These are phyloP conservation scores for Zygosaccharomyces gambellarensis DNA, from an alignment of 805 yeast species.

Conservation along the genomic window DNA sequence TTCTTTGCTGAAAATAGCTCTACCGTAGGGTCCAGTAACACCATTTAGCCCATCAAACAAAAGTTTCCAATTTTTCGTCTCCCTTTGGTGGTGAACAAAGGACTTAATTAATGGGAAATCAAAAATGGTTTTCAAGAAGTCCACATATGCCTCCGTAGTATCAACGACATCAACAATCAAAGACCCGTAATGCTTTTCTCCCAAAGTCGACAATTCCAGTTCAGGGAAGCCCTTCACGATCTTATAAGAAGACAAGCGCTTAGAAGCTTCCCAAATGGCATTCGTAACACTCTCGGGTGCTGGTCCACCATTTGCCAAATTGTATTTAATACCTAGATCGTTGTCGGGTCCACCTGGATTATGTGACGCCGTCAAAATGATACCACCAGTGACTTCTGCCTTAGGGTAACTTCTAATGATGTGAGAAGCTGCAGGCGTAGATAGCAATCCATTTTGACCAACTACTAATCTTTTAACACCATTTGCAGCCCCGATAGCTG, in stretches of 20 bases:
- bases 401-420: slow-evolving; percentile 60
- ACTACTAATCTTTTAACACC: slow-evolving; percentile 80
- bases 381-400: slow-evolving; percentile 78
- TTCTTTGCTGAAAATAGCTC: slow-evolving; percentile 76
- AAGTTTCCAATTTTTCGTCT: slow-evolving; percentile 57
- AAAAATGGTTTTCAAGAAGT: slow-evolving; percentile 75
- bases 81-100: slow-evolving; percentile 51
- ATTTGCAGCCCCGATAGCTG: slow-evolving; percentile 82
- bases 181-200: slow-evolving; percentile 49
- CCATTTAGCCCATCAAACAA: slow-evolving; percentile 91
- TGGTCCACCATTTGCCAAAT: slow-evolving; percentile 93
- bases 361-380: slow-evolving; percentile 92
- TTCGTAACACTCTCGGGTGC: slow-evolving; percentile 95
- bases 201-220: slow-evolving; percentile 60
- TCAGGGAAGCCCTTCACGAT: slow-evolving; percentile 52
- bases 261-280: slow-evolving; percentile 70
- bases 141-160: slow-evolving; percentile 71
- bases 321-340: slow-evolving; percentile 94
- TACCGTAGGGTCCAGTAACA: slow-evolving; percentile 95
- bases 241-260: slow-evolving; percentile 54
- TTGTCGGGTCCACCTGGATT: slow-evolving; percentile 95
- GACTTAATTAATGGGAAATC: slow-evolving; percentile 76
- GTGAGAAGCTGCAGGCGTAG: slow-evolving; percentile 97
- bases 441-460: slow-evolving; percentile 82
- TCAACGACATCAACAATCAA: slow-evolving; percentile 78